Evolutionary conservation across 2,329 filamentous ascomycete species (phyloP), one percentile per base, ranked within the genome.

Genomic region (Pseudogymnoascus sp.): DNA sequence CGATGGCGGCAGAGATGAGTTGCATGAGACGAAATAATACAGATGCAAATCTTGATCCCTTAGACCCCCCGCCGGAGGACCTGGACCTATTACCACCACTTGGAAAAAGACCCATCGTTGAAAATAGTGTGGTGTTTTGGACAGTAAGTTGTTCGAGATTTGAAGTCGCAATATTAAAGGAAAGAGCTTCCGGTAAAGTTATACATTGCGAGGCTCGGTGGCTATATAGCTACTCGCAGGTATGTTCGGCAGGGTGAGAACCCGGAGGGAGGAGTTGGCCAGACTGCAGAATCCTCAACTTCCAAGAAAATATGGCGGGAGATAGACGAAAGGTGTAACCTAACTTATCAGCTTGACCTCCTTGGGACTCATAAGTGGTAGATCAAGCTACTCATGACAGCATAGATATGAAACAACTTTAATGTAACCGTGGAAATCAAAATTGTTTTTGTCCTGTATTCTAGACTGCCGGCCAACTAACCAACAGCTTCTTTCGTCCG

Each of bases 31-130:
- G 57, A 16, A 64, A 45, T 19, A 62, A 2, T 11, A 64, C 57
- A 13, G 63, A 64, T 5, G 19, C 23, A 4, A 8, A 13, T 43
- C 61, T 62, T 13, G 63, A 64, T 19, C 51, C 51, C 28, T 3
- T 57, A 14, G n/a, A 13, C 28, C 51, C 51, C 28, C 28, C 28
- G 3, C 3, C 28, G 10, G 28, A 57, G 28, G 51, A 34, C 16
- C 28, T 34, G 25, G 51, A 57, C 51, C 51, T 57, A 57, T 34
- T 57, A 13, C 51, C 51, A 57, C 51, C 51, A 14, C 28, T 57
- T 57, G 51, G 51, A 57, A 57, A 57, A 54, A 54, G n/a, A 57
- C 28, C n/a, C 51, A 57, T 57, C 28, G 51, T 57, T 57, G 28
- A 34, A 57, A 57, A 57, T 34, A 57, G 28, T 57, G 28, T 19